Base-by-base conservation (phyloP, 1,139 yeast genomes). In the Yamadazyma membranifaciens region DNA sequence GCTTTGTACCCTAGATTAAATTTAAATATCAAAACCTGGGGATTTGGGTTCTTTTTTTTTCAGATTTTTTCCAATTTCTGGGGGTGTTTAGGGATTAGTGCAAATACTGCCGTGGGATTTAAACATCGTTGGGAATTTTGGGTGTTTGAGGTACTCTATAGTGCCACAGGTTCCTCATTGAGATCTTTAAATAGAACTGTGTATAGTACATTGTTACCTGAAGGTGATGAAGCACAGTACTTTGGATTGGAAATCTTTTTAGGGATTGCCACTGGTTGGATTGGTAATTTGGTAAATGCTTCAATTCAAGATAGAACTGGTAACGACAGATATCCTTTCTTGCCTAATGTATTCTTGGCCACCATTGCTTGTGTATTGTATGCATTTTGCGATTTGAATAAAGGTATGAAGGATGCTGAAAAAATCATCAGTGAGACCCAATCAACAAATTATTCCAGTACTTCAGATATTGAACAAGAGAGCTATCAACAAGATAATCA, bases 261-360 rank as follows among this genome's bases (percentile, higher is more conserved):
- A 28, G 75, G 76, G 0, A 63, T 70, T 10, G 65, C 74, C 4
- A 63, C 73, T 3, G 73, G 75, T 1, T 71, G 76, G 75, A 65
- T 68, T 35, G 75, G 74, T 6, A 52, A 57, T 4, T 56, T 71
- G 36, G 66, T 69, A 0, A 69, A 65, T 48, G 75, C 74, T 2
- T 48, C 61, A 2, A 68, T 71, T 30, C 75, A 70, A 45, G 73
- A 71, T 44, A 54, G 63, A 44, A 68, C 75, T 0, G 61, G 62
- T 2, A 67, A 68, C 39, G 65, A 63, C 24, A 51, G 74, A 14
- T 60, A 53, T 42, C 76, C 77, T 1, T 69, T 69, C 43, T 45
- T 70, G 13, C 70, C 75, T 5, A 71, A 69, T 43, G 42, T 64
- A 20, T 48, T 67, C 29, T 48, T 71, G 30, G 68, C 57, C 5